phyloP scores from a whole-genome alignment of 2,329 filamentous ascomycete genomes.

The Fusarium papillatum region DNA sequence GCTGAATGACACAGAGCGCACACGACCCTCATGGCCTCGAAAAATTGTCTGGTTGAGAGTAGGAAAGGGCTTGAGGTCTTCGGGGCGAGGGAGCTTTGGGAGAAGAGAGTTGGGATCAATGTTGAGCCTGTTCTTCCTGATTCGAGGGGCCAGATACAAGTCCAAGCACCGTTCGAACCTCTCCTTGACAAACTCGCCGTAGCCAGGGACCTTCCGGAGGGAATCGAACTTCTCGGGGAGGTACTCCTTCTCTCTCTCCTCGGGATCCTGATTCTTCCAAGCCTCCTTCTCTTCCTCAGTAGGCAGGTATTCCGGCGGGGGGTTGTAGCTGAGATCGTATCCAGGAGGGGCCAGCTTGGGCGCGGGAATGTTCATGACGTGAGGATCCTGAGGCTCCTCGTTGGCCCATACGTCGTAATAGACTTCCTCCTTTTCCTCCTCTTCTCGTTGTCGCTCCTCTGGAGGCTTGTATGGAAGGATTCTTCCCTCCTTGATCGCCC shows the following conservation, averaged over 20 bases:
- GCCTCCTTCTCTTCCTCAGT: constrained; percentile 84
- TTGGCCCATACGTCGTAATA: constrained; percentile 97
- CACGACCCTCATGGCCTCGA: constrained; percentile 88
- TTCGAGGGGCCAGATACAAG: constrained; percentile 92
- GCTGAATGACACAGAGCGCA: constrained; percentile 87
- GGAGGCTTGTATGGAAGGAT: constrained; percentile 91
- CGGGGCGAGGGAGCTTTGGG: constrained; percentile 92
- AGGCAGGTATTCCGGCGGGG: constrained; percentile 93
- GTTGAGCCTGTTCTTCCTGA: constrained; percentile 94
- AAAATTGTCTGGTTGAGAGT: constrained; percentile 91
- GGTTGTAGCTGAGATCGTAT: constrained; percentile 97
- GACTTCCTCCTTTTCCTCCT: constrained; percentile 78
- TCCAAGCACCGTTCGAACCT: constrained; percentile 96
- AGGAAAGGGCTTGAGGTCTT: constrained; percentile 95
- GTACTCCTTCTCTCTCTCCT: constrained; percentile 92
- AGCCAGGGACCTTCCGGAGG: constrained; percentile 92
- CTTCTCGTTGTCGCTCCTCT: constrained; percentile 75
- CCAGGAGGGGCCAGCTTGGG: constrained; percentile 94
- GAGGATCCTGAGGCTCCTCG: constrained; percentile 84
- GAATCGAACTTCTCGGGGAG: constrained; percentile 86
- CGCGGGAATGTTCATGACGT: constrained; percentile 94
- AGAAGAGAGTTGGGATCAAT: constrained; percentile 95
- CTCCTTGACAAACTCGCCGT: constrained; percentile 92
- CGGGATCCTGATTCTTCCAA: constrained; percentile 90
- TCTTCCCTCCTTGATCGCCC: constrained; percentile 92